Base-by-base conservation (phyloP, 2,329 filamentous ascomycete species). In the Penicillium oxalicum region DNA sequence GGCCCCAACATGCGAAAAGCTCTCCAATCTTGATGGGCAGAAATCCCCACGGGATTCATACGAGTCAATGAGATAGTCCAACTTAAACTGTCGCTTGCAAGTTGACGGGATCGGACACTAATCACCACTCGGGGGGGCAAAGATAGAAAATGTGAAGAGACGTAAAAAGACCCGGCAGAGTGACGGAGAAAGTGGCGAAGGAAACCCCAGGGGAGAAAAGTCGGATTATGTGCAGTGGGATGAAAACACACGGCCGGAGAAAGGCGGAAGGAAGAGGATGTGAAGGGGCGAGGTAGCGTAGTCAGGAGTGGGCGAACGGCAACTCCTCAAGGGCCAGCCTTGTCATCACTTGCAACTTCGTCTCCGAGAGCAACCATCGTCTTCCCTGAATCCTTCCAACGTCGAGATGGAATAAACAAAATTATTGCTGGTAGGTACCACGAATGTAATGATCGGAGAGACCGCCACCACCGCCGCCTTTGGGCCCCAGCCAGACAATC, bases 401-500 rank as follows among this genome's bases (percentile, higher is more conserved):
- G 47, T 45, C 29, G 45, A 53, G 41, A 47, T 48, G 45, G 45
- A 47, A 50, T 39, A 35, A 36, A 47, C 29, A 40, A 49, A 33
- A 51, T 60, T 55, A 62, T 56, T 61, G 60, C 51, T 60, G 57
- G 52, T 58, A 55, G 45, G 61, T 61, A 45, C 57, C 60, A 46
- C 56, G 58, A 47, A 56, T 57, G 45, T 57, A 60, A 50, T 58
- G 57, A 48, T 64, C 63, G 45, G 56, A 61, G 40, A 68, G 49
- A 56, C 65, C 67, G 41, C 61, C 66, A 45, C 66, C 67, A 49
- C 65, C 67, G 42, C 66, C 66, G 44, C 63, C 64, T 57, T 67
- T 64, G 47, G 69, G 65, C 34, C 68, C 68, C 44, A 73, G 65
- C 70, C 70, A 73, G 33, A 73, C 69, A 24, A 73, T 62, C 51